Base-by-base conservation (phyloP, 169 alveolate genomes). In the Cryptosporidium ubiquitum region DNA sequence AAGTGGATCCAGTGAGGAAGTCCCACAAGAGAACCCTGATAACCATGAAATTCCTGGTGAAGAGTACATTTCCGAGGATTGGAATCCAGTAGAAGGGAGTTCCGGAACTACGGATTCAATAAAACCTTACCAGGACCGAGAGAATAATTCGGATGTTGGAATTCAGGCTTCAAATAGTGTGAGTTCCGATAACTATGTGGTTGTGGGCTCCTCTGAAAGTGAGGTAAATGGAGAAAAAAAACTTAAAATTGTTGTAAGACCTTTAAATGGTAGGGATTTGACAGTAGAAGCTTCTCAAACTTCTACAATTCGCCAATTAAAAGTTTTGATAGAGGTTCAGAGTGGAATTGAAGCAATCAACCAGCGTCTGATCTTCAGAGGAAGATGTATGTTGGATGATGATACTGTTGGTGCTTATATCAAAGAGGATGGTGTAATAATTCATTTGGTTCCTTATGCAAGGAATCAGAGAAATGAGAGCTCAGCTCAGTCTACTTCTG, bases 351-450 rank as follows among this genome's bases (percentile, higher is more conserved):
- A 79, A 39, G 89, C 89, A 1, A 57, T 47, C 14, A 79, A 79
- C 51, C 89, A 79, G 10, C 40, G 89, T 26, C 68, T 79, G 29
- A 79, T 79, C 4, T 79, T 79, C 29, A 61, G 89, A 64, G 89
- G 89, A 61, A 58, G 89, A 64, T 79, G 89, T 33, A 79, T 79
- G 89, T 29, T 61, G 1, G 89, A 79, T 64, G 74, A 79, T 33
- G 89, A 79, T 7, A 64, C 89, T 2, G 75, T 79, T 58, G 73
- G 68, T 14, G 18, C 40, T 5, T 79, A 79, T 49, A 37, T 64
- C 20, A 58, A 64, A 23, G 89, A 79, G 64, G 58, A 42, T 64
- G 89, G 79, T 20, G 79, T 64, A 4, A 79, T 79, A 10, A 79
- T 79, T 3, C 89, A 79, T 39, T 49, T 79, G 29, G 89, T 79